Evolutionary conservation across 108 stramenopile species (phyloP), one percentile per base, ranked within the genome.

Genomic region (Cyclotella distinguenda): DNA sequence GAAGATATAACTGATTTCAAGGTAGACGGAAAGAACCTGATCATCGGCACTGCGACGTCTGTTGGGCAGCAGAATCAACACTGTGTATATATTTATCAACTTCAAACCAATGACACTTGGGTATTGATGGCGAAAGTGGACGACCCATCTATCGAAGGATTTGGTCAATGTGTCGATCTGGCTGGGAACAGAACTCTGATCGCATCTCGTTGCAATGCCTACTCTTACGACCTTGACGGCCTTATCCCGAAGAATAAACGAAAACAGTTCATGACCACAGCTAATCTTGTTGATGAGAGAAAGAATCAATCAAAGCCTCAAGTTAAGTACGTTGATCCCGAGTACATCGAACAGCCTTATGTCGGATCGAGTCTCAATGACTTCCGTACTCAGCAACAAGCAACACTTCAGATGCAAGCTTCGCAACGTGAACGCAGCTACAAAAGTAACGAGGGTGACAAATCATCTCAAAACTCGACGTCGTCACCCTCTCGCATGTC

Each of bases 1-100:
- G 61, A 62, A 35, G 58, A 73, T 23, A 65, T 73, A 26, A 35
- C 63, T 0, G 54, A 65, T 43, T 58, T 73, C 40, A 30, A 43
- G 12, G 56, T 73, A 10, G 64, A 65, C 59, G 60, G 44, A 40
- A 59, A 72, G 9, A 59, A 57, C 28, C 43, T 72, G 32, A 58
- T 72, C n/a, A 30, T 72, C 27, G 71, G 71, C 32, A 72, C 71
- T 12, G 19, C 34, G 1, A 40, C 47, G n/a, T 48, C 45, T 25
- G 47, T 4, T n/a, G 47, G 61, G 3, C 42, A 44, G 7, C 26
- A 59, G 27, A 44, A 44, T 54, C 54, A 36, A 62, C 61, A 72
- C 25, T 59, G 71, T 25, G 62, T 58, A 10, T 72, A 72, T 39
- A 49, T 72, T 25, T 72, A 72, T 59, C 60, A 64, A 50, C 45